Conservation (phyloP, 176 grass and related monocot genomes). For the Hyparrhenia diplandra region DNA sequence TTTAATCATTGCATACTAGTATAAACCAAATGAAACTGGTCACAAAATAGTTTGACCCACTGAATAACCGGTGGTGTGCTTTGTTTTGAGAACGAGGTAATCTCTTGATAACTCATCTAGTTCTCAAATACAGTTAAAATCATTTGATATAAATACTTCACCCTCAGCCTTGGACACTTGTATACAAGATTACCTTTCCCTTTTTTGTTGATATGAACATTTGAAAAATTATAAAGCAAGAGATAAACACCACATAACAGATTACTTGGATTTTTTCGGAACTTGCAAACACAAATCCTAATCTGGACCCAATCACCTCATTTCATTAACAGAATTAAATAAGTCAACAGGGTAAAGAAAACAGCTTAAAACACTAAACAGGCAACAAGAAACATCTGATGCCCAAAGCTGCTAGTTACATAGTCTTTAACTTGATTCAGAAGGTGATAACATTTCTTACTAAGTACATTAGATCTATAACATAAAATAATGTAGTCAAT, state of each 20-base stretch:
- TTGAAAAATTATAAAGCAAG: background rate
- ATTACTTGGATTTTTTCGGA: background rate
- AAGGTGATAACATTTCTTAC: too few species aligned
- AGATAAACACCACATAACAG: background rate
- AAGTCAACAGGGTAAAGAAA: background rate
- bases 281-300: background rate
- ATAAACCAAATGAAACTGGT: background rate
- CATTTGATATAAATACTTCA: background rate
- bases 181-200: background rate
- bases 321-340: background rate
- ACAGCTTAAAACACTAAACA: too few species aligned
- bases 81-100: background rate
- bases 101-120: background rate
- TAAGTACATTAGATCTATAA: too few species aligned
- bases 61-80: background rate
- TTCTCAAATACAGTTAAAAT: background rate
- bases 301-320: background rate
- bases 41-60: background rate
- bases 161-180: background rate
- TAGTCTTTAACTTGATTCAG: background rate
- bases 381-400: background rate
- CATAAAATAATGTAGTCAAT: too few species aligned
- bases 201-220: background rate
- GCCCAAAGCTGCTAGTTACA: background rate
- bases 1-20: background rate